Conservation (phyloP, 768 basidiomycete species). For the Myochromella boudieri region DNA sequence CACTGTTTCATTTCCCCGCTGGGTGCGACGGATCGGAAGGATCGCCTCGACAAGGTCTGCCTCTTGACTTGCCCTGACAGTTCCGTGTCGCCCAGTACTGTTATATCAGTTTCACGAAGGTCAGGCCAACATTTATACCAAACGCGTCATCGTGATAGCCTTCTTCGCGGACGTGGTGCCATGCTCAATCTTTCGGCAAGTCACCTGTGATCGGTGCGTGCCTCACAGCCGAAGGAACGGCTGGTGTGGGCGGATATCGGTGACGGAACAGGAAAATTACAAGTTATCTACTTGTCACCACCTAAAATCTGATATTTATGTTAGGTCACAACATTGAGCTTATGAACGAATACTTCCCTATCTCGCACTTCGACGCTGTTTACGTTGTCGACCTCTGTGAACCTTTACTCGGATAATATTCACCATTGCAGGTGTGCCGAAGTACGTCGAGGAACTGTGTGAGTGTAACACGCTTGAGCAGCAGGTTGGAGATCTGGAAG, state of each 20-base stretch:
- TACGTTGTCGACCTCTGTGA: constrained; percentile 77
- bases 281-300: neutral
- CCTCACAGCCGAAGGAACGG: constrained; percentile 37
- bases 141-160: constrained; percentile 54
- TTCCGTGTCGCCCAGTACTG: neutral
- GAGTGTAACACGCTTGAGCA: constrained; percentile 50
- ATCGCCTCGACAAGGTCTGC: constrained; percentile 43
- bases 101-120: constrained; percentile 56
- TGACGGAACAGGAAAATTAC: constrained; percentile 59
- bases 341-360: constrained; percentile 62
- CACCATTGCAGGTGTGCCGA: constrained; percentile 53
- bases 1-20: constrained; percentile 50
- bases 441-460: constrained; percentile 57
- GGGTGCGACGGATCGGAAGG: constrained; percentile 36
- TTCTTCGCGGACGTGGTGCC: constrained; percentile 69
- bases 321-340: constrained; percentile 62
- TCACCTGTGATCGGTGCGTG: constrained; percentile 52
- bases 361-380: constrained; percentile 62
- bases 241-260: constrained; percentile 81
- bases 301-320: neutral
- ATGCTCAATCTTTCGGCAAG: constrained; percentile 69
- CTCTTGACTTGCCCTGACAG: neutral
- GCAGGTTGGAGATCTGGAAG: constrained; percentile 64
- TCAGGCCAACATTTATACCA: constrained; percentile 74
- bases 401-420: constrained; percentile 62